Conservation (phyloP, 2,329 filamentous ascomycete species). For the Hyphodiscus sp. region DNA sequence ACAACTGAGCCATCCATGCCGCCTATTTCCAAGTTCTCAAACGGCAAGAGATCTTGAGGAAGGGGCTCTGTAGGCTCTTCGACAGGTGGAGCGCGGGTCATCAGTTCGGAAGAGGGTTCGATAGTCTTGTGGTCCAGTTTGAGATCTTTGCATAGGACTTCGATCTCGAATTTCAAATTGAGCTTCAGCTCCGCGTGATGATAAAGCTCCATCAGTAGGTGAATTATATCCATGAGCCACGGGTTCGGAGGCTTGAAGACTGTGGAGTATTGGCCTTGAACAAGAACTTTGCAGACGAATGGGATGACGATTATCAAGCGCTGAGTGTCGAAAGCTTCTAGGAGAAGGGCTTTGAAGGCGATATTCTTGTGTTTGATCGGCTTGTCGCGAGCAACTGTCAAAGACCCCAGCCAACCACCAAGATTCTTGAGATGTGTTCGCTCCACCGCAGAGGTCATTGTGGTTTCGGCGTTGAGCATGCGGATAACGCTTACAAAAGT, state of each 20-base stretch:
- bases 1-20: slow-evolving; percentile 62
- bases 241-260: slow-evolving; percentile 94
- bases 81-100: slow-evolving; percentile 59
- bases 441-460: slow-evolving; percentile 77
- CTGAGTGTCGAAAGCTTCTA: slow-evolving; percentile 91
- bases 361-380: slow-evolving; percentile 96
- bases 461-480: slow-evolving; percentile 85
- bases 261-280: slow-evolving; percentile 75
- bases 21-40: slow-evolving; percentile 76
- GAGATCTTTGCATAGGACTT: slow-evolving; percentile 90
- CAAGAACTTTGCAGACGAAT: slow-evolving; percentile 93
- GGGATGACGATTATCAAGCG: slow-evolving; percentile 88
- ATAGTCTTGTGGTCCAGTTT: slow-evolving; percentile 89
- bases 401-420: slow-evolving; percentile 83
- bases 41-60: slow-evolving; percentile 64
- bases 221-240: slow-evolving; percentile 95
- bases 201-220: slow-evolving; percentile 87
- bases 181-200: slow-evolving; percentile 89
- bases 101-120: slow-evolving; percentile 78
- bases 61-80: slow-evolving; percentile 52
- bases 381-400: slow-evolving; percentile 89
- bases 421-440: slow-evolving; percentile 87
- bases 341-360: slow-evolving; percentile 89
- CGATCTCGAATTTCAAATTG: slow-evolving; percentile 97
- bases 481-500: slow-evolving; percentile 82